These are phyloP conservation scores for Globisporangium splendens DNA, from an alignment of 352 stramenopile species.

Conservation along the genomic window DNA sequence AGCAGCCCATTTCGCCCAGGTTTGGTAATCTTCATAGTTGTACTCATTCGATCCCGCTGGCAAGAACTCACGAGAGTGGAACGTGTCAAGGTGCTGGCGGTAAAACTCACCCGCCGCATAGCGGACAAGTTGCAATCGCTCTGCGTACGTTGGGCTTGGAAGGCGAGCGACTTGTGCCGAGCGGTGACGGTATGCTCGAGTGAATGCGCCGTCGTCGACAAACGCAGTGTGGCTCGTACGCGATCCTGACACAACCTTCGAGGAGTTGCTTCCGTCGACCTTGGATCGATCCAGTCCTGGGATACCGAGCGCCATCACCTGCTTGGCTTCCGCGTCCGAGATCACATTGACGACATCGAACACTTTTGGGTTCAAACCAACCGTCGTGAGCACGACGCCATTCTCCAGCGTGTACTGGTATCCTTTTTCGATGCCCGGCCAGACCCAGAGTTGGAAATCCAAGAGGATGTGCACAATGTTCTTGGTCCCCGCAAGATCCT, in stretches of 20 bases:
- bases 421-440: constrained; percentile 73
- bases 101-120: constrained; percentile 83
- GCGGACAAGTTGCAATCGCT: constrained; percentile 73
- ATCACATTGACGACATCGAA: constrained; percentile 73
- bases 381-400: constrained; percentile 64
- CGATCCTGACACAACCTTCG: constrained; percentile 51
- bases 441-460: constrained; percentile 82
- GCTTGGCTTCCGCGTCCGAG: constrained; percentile 47
- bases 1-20: constrained; percentile 60
- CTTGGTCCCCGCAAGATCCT: constrained; percentile 42
- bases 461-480: constrained; percentile 74
- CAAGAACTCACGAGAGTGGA: constrained; percentile 68
- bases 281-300: constrained; percentile 58
- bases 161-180: constrained; percentile 61
- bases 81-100: constrained; percentile 78
- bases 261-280: constrained; percentile 63
- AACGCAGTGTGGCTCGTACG: constrained; percentile 84
- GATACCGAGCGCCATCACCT: constrained; percentile 51
- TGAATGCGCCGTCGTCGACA: constrained; percentile 59
- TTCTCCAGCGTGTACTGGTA: constrained; percentile 72
- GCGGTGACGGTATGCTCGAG: constrained; percentile 65
- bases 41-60: constrained; percentile 37
- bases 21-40: constrained; percentile 58
- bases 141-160: constrained; percentile 61
- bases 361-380: constrained; percentile 68